Conservation (phyloP, 1,139 yeast species). For the Meyerozyma smithsonii region DNA sequence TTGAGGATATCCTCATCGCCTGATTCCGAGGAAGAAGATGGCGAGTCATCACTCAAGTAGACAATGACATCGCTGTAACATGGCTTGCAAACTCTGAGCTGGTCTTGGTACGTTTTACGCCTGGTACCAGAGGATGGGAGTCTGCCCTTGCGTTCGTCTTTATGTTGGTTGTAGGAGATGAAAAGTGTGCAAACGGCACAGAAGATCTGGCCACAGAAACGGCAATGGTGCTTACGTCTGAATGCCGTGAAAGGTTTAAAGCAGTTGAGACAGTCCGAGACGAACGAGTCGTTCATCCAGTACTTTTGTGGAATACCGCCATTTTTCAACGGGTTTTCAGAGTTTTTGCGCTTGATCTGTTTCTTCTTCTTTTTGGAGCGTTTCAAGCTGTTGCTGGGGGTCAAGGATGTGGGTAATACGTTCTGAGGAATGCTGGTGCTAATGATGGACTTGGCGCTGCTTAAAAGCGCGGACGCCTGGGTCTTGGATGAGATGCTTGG, state of each 20-base stretch:
- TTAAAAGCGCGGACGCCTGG: slow-evolving; percentile 35
- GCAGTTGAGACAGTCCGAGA: slow-evolving; percentile 76
- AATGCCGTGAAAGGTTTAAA: slow-evolving; percentile 70
- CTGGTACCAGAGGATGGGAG: slow-evolving; percentile 7
- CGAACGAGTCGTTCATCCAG: slow-evolving; percentile 92
- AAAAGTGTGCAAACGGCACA: slow-evolving; percentile 83
- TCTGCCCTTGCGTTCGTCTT: slow-evolving; percentile 27
- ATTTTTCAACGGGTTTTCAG: slow-evolving; percentile 44
- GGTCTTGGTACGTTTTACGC: slow-evolving; percentile 46
- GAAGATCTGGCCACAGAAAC: slow-evolving; percentile 94
- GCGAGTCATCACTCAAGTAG: slow-evolving; percentile 61
- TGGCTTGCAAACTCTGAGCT: slow-evolving; percentile 72
- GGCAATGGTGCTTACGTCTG: slow-evolving; percentile 88
- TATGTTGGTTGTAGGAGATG: slow-evolving; percentile 70
- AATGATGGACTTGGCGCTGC: slow-evolving; percentile 36
- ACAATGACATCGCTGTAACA: slow-evolving; percentile 69
- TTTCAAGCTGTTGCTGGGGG: slow-evolving; percentile 18
- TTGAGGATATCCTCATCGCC: slow-evolving; percentile 13
- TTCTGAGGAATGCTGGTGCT: slow-evolving; percentile 24
- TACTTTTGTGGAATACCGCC: slow-evolving; percentile 61
- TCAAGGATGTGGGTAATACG: slow-evolving; percentile 27
- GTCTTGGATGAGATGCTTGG: slow-evolving; percentile 23
- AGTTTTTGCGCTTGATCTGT: slow-evolving; percentile 31
- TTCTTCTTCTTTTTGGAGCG: slow-evolving; percentile 16
- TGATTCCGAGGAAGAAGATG: slow-evolving; percentile 19